Evolutionary conservation across 345 rosid genomes (phyloP).

Genomic region (Clausena lansium): DNA sequence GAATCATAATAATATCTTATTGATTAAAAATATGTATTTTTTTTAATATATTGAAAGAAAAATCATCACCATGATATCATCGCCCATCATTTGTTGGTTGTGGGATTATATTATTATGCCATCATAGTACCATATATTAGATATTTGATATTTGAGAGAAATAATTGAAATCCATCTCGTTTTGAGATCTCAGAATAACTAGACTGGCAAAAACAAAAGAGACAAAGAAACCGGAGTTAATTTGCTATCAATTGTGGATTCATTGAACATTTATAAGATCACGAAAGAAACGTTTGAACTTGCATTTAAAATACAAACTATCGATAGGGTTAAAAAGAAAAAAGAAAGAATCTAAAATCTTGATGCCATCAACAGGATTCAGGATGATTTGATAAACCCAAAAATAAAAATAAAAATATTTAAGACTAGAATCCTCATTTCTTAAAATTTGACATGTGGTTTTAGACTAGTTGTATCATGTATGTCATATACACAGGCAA

Average conservation of each 20-base stretch:
- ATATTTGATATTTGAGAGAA: not conserved
- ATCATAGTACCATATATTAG: not conserved
- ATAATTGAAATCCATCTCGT: not conserved
- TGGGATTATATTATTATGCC: not conserved
- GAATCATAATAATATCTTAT: not conserved
- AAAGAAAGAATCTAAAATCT: no score
- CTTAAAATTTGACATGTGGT: not conserved
- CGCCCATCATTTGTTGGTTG: slow-evolving; percentile 5
- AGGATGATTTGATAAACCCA: not conserved
- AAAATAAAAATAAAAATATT: not conserved
- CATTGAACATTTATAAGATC: not conserved
- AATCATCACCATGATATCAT: slow-evolving; percentile 14
- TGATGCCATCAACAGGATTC: not conserved
- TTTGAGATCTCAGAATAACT: slow-evolving; percentile 6
- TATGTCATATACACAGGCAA: not conserved
- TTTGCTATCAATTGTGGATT: not conserved
- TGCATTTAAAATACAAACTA: no score
- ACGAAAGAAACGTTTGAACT: slow-evolving; percentile 1
- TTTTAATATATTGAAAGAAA: not conserved
- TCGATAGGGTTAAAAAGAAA: no score
- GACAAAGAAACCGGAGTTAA: not conserved
- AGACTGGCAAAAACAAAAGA: not conserved
- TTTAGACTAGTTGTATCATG: no score
- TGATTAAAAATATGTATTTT: not conserved
- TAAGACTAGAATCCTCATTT: not conserved